Evolutionary conservation across 208 protist species (phyloP), one percentile per base, ranked within the genome.

Genomic region (Wallacemonas collosoma): DNA sequence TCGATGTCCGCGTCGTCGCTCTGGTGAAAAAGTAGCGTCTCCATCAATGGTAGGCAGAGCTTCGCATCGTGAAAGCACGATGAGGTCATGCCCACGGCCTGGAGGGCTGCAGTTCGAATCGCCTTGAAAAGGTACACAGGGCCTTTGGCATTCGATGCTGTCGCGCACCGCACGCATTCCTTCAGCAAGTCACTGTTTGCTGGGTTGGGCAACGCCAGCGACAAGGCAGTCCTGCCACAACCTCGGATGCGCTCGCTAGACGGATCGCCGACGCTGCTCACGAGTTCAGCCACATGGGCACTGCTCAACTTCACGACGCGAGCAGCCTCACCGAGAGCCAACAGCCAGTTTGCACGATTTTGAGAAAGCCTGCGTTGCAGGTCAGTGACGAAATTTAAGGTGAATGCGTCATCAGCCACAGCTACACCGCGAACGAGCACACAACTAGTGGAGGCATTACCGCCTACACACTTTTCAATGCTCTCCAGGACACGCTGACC

Each of bases 41-140:
- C 54, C 55, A 80, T 71, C 2, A 87, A 45, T 39, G 11, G 15
- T 38, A 75, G 58, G 68, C 87, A 86, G 8, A 78, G 60, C 4
- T 50, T 58, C 3, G 55, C 26, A 61, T 81, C 68, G 74, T 76
- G 77, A 43, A 87, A 86, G 58, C 60, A 65, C 7, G 76, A 85
- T 40, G 48, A 11, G 7, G 26, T 17, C 26, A 67, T 71, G 3
- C 69, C 9, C 12, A 72, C 71, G 1, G 81, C 72, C n/a, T 72
- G 48, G 9, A 74, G 57, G 35, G 76, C 72, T 2, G 74, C 76
- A 41, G 77, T 72, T 36, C 81, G 82, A 12, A 91, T 57, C 26
- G 76, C 77, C 61, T 76, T 83, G 73, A 87, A 77, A 70, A 83
- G 88, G 55, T 86, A 75, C 63, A 76, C 75, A 8, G 74, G 58